Percentiles rank a stretch among this genome's conserved stretches.
Conservation (phyloP, 2,329 filamentous ascomycete species). For the Pseudopyricularia javanii region DNA sequence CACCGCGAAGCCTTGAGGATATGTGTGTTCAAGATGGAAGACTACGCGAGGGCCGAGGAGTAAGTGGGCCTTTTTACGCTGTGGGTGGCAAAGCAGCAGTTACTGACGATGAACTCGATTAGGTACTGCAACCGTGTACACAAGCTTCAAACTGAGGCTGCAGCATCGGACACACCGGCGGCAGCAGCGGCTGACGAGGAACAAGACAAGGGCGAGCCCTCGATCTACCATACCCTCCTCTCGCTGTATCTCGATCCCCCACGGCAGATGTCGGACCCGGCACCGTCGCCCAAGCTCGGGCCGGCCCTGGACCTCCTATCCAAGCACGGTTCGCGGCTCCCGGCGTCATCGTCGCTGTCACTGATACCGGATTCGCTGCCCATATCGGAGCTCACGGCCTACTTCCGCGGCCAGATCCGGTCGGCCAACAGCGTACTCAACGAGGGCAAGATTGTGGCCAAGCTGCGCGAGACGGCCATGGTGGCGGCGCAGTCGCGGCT, state of each 20-base stretch:
- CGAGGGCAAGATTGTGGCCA: slow-evolving; percentile 65
- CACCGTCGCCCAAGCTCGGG: slow-evolving; percentile 56
- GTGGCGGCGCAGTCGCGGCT: slow-evolving; percentile 65
- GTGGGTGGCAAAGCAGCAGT: background rate
- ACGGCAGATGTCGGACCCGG: slow-evolving; percentile 23
- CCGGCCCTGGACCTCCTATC: slow-evolving; percentile 82
- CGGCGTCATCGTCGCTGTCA: slow-evolving; percentile 72
- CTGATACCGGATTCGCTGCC: slow-evolving; percentile 75
- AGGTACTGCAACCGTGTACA: slow-evolving; percentile 87
- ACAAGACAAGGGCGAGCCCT: slow-evolving; percentile 42
- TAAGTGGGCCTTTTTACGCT: slow-evolving; percentile 30
- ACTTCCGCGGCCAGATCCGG: slow-evolving; percentile 85
- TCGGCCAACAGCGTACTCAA: slow-evolving; percentile 73
- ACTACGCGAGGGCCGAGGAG: slow-evolving; percentile 88
- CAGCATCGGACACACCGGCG: slow-evolving; percentile 11
- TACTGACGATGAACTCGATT: background rate
- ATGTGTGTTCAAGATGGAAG: slow-evolving; percentile 86
- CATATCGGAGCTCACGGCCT: slow-evolving; percentile 69
- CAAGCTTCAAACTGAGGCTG: slow-evolving; percentile 32
- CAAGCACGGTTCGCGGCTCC: slow-evolving; percentile 82
- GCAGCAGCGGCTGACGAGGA: slow-evolving; percentile 18
- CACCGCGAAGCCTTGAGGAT: slow-evolving; percentile 95
- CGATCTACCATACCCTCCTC: slow-evolving; percentile 85
- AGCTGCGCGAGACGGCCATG: slow-evolving; percentile 65
- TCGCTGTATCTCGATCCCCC: slow-evolving; percentile 73